Conservation (phyloP, 805 yeast species). For the Pichia kluyveri region DNA sequence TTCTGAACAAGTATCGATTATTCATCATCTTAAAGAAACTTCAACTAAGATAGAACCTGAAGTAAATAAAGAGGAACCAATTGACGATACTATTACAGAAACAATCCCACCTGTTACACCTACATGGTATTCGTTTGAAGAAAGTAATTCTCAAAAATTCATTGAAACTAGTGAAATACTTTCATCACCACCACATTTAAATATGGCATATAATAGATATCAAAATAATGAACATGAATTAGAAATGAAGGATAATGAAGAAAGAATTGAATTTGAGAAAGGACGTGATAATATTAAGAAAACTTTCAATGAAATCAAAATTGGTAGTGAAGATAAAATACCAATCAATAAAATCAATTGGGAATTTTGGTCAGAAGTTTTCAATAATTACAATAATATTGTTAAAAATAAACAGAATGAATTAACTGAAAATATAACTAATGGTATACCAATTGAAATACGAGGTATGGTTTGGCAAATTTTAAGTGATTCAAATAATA, state of each 20-base stretch:
- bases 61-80: neutral
- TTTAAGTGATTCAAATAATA: conserved; percentile 68
- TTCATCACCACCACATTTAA: conserved; percentile 35
- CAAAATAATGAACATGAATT: conserved; percentile 47
- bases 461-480: conserved; percentile 93
- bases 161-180: conserved; percentile 6
- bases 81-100: neutral
- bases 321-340: conserved; percentile 29
- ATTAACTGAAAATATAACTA: conserved; percentile 51
- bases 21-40: conserved; percentile 3
- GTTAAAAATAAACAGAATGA: conserved; percentile 53
- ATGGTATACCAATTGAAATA: conserved; percentile 78
- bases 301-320: conserved; percentile 39
- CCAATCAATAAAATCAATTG: conserved; percentile 46
- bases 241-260: conserved; percentile 38
- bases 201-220: conserved; percentile 51
- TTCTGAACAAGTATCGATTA: conserved; percentile 8
- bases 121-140: neutral
- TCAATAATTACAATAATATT: conserved; percentile 63
- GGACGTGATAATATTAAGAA: conserved; percentile 38
- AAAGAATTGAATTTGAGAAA: conserved; percentile 41
- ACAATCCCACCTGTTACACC: neutral
- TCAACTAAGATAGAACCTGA: conserved; percentile 5
- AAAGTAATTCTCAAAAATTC: conserved; percentile 14
- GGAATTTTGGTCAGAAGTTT: conserved; percentile 84